A percentile compares a stretch with the other conserved stretches of the same genome.
phyloP scores from a whole-genome alignment of 345 rosid genomes.

The Gossypioides kirkii region DNA sequence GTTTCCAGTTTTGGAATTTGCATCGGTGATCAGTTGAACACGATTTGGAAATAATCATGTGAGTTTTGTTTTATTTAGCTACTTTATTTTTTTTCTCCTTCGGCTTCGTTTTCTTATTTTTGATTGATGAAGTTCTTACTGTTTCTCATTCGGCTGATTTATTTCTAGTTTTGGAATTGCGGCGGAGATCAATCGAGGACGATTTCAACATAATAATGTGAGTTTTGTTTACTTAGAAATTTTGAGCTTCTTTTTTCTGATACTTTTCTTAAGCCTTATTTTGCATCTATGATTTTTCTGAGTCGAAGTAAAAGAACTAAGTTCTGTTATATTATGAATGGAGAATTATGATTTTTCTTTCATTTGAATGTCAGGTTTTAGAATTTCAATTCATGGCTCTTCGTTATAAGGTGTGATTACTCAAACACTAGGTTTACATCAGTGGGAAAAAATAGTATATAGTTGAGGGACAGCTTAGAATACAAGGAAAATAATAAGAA shows the following conservation, averaged over 20 bases:
- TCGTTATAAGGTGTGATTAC: background rate
- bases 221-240: background rate
- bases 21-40: background rate
- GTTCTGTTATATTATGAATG: background rate
- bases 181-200: background rate
- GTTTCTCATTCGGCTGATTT: background rate
- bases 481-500: background rate
- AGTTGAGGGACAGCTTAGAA: background rate
- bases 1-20: background rate
- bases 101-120: background rate
- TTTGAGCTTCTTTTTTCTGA: background rate
- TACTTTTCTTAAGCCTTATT: background rate
- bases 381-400: slow-evolving; percentile 15
- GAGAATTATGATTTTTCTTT: background rate
- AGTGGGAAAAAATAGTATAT: background rate
- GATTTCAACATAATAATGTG: slow-evolving; percentile 6
- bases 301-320: background rate
- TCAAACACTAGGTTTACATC: background rate
- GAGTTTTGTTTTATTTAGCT: slow-evolving; percentile 2
- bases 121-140: background rate
- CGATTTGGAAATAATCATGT: slow-evolving; percentile 6
- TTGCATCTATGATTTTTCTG: background rate
- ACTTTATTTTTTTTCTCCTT: background rate
- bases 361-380: slow-evolving; percentile 1
- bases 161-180: background rate